Base-by-base conservation (phyloP, 345 rosid species). In the Gossypium rotundifolium region DNA sequence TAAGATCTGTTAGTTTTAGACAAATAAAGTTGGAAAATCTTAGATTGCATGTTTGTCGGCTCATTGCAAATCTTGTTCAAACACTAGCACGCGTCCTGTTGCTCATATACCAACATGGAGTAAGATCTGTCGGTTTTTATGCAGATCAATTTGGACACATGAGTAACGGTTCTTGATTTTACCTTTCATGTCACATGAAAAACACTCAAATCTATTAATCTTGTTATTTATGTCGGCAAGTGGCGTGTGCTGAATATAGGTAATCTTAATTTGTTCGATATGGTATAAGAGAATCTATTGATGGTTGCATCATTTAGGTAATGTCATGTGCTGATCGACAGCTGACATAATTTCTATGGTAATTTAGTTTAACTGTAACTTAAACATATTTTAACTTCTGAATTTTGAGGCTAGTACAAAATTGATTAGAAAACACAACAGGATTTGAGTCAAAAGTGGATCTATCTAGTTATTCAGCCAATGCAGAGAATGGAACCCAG, bases 231-330 rank as follows among this genome's bases (percentile, higher is more conserved):
- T 33, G 73, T 29, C 23, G 16, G 61, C 23, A 9, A 29, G 40
- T 52, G 61, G 48, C 11, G 38, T 13, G 46, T 52, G 48, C 25
- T 29, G 46, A 70, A 70, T n/a, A 52, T 52, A 29, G 27, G 61
- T 70, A 27, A 49, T 22, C 59, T 27, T 70, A 33, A 52, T 53
- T 70, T 52, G 18, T 70, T 51, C 23, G 27, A 52, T 52, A 51
- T 29, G 17, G 46, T 70, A 25, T 17, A 48, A 70, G 73, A 70
- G 60, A 70, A 27, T 70, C 10, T 70, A n/a, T 29, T 27, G 59
- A 51, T 3, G 20, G 52, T 70, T 70, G 60, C 17, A 51, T 70
- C 45, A 29, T 52, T 69, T 52, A 70, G 16, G 60, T 70, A 29
- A 29, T 4, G 22, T 25, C 44, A 68, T 7, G 2, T 27, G 73